Percentiles rank a stretch among this genome's conserved stretches.
These are phyloP conservation scores for Silene uniflora DNA, from an alignment of 148 eudicot species.

Conservation along the genomic window DNA sequence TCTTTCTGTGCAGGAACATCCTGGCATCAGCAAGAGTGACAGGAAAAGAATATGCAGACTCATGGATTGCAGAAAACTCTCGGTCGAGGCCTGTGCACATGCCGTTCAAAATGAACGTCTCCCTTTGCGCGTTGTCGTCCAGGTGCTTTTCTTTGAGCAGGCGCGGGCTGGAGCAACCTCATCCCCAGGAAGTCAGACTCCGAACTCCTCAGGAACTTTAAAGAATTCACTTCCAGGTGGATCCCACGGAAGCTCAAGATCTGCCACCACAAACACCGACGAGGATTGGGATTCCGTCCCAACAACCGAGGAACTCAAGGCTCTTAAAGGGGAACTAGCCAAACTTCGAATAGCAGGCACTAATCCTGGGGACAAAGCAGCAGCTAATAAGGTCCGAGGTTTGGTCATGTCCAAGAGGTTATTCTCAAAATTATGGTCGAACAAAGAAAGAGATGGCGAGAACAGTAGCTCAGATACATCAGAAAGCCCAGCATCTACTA, in stretches of 20 bases:
- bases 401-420: constrained; percentile 57
- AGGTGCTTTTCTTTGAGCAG: constrained; percentile 90
- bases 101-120: constrained; percentile 90
- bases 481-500: constrained; percentile 71
- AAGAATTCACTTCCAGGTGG: constrained; percentile 44
- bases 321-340: constrained; percentile 64
- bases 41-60: constrained; percentile 69
- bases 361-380: constrained; percentile 35
- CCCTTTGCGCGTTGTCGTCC: constrained; percentile 73
- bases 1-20: constrained; percentile 57
- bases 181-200: constrained; percentile 39
- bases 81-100: constrained; percentile 75
- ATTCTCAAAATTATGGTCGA: constrained; percentile 73
- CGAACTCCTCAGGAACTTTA: constrained; percentile 41
- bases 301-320: constrained; percentile 69
- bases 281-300: constrained; percentile 85
- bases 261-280: constrained; percentile 72
- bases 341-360: constrained; percentile 42
- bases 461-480: constrained; percentile 88
- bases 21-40: constrained; percentile 67
- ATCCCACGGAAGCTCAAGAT: constrained; percentile 78
- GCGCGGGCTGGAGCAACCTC: constrained; percentile 42
- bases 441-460: constrained; percentile 63
- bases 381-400: constrained; percentile 47
- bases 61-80: constrained; percentile 86